These are phyloP conservation scores for Rubia yunnanensis DNA, from an alignment of 257 asterid genomes.

Conservation along the genomic window DNA sequence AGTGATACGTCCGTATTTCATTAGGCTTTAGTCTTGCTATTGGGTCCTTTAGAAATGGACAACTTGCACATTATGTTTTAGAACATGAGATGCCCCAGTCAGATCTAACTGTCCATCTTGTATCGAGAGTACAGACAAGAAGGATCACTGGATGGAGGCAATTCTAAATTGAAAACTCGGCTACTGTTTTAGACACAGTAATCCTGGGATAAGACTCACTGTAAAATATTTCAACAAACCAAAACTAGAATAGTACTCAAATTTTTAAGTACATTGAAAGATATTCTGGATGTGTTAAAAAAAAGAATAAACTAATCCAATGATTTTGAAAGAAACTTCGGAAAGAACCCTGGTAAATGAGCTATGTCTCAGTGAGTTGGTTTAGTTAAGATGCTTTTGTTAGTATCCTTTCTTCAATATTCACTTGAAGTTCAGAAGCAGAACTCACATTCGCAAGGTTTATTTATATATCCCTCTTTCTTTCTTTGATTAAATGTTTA, in stretches of 20 bases:
- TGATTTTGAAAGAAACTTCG: neutral
- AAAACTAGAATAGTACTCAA: too few relatives aligned
- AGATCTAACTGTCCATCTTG: neutral
- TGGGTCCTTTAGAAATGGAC: too few relatives aligned
- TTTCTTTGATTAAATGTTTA: slow-evolving; percentile 12
- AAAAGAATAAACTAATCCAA: neutral
- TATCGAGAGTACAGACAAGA: neutral
- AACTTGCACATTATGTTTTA: too few relatives aligned
- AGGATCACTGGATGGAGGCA: too few relatives aligned
- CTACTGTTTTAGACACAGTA: too few relatives aligned
- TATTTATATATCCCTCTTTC: slow-evolving; percentile 11
- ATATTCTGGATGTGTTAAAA: neutral
- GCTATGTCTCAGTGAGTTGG: neutral
- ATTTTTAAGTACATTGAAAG: neutral
- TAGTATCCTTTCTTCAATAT: neutral
- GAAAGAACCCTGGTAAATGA: neutral
- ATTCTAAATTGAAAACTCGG: too few relatives aligned
- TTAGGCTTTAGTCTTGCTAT: neutral
- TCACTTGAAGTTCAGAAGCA: neutral
- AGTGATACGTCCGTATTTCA: neutral
- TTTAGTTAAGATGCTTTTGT: neutral
- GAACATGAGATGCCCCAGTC: neutral
- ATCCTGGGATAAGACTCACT: too few relatives aligned
- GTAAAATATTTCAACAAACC: too few relatives aligned
- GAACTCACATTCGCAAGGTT: slow-evolving; percentile 11